A percentile compares a stretch with the other conserved stretches of the same genome.
Evolutionary conservation across 1,139 yeast genomes (phyloP).

Genomic region (Taphrina flavorubra): DNA sequence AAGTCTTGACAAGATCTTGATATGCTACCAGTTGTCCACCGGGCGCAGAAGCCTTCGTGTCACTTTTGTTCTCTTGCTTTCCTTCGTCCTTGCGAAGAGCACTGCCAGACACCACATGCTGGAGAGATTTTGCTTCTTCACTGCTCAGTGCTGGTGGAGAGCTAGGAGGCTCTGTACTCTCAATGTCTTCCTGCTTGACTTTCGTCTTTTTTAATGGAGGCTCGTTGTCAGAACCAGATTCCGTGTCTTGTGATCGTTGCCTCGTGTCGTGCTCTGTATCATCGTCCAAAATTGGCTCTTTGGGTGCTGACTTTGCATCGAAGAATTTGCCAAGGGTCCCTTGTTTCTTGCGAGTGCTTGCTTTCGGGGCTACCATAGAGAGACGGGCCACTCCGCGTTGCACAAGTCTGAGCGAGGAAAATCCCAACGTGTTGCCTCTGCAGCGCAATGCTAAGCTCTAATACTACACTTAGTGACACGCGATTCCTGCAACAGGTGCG

Average conservation of each 20-base stretch:
- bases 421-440: constrained; percentile 1
- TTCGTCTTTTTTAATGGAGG: constrained; percentile 15
- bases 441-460: constrained; percentile 3
- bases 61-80: not conserved
- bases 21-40: constrained; percentile 23
- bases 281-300: not conserved
- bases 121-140: constrained; percentile 16
- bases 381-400: constrained; percentile 11
- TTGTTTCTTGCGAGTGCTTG: constrained; percentile 14
- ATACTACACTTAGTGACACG: too few species aligned
- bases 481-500: too few species aligned
- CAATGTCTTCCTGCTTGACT: not conserved
- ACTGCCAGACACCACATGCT: not conserved
- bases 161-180: not conserved
- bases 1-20: constrained; percentile 42
- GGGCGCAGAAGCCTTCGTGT: not conserved
- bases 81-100: not conserved
- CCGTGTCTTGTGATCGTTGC: constrained; percentile 6
- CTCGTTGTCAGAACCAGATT: not conserved
- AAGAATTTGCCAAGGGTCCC: constrained; percentile 28
- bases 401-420: not conserved
- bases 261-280: not conserved
- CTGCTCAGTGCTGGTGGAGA: constrained; percentile 1
- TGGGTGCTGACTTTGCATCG: constrained; percentile 12
- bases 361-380: constrained; percentile 24